Evolutionary conservation across 2,329 filamentous ascomycete genomes (phyloP), one percentile per base, ranked within the genome.

Genomic region (Exophiala xenobiotica): DNA sequence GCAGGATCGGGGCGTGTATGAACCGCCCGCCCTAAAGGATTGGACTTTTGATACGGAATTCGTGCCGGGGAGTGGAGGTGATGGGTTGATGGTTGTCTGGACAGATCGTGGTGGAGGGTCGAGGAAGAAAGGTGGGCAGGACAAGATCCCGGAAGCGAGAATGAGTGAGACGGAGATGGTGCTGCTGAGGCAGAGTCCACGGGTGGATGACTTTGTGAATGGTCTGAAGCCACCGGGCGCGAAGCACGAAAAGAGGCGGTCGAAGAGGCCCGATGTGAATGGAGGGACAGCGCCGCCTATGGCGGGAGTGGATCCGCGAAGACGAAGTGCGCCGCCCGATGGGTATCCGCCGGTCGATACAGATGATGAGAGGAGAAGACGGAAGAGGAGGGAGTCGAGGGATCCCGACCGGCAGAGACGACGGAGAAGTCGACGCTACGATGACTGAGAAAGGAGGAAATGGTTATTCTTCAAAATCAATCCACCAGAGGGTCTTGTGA

Each of bases 31-130:
- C 3, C 35, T 64, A 20, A 38, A 46, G n/a, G 61, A 62, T 33
- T 64, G 62, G 62, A 61, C 56, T 6, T 61, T 60, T 45, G 54
- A 59, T 8, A 40, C 54, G 2, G 54, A 61, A 40, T 31, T 29
- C 14, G 53, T 48, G 3, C 46, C 40, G 3, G 53, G 55, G 7
- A 57, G 56, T 12, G 51, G 57, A 19, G 59, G 55, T 6, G 53
- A 58, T 40, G 57, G 57, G 12, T 29, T 56, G 43, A 41, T 59
- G 37, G 54, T 64, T 4, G 51, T 64, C 16, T 63, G 62, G 61
- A 60, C 52, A 6, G 53, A 61, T 43, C 54, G 53, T 19, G 49
- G 35, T 18, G 35, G 27, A 6, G 6, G n/a, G 12, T 12, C n/a
- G 8, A 53, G 42, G 26, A 46, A 51, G 11, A 56, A 49, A 20